phyloP scores from a whole-genome alignment of 1,139 yeast genomes.

The Komagataea norvegica region DNA sequence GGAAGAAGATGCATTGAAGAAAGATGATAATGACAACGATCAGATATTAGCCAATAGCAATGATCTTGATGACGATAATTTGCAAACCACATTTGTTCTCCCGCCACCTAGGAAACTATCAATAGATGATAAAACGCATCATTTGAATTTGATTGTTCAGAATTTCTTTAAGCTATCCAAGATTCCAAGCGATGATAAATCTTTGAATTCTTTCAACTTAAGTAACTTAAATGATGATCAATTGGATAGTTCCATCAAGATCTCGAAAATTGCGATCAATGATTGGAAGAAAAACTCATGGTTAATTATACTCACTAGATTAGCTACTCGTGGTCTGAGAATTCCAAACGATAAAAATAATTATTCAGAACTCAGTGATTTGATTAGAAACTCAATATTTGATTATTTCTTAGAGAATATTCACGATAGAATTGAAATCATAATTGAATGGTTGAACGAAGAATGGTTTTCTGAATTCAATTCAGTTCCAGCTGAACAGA shows the following conservation, averaged over 20 bases:
- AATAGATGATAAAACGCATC: constrained; percentile 48
- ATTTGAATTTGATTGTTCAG: constrained; percentile 45
- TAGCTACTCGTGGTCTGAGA: constrained; percentile 73
- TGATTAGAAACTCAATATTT: constrained; percentile 66
- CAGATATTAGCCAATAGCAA: constrained; percentile 15
- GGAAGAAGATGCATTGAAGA: constrained; percentile 25
- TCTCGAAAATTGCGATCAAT: constrained; percentile 51
- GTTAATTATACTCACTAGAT: constrained; percentile 68
- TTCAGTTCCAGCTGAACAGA: constrained; percentile 17
- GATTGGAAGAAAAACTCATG: constrained; percentile 73
- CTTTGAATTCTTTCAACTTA: constrained; percentile 15
- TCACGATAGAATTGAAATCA: constrained; percentile 64
- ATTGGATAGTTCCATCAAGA: constrained; percentile 31
- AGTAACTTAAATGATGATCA: constrained; percentile 11
- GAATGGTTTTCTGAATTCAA: constrained; percentile 81
- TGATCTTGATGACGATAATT: constrained; percentile 34
- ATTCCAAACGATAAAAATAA: constrained; percentile 26
- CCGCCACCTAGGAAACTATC: constrained; percentile 54
- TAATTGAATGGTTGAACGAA: constrained; percentile 93
- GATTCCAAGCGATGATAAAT: constrained; percentile 14
- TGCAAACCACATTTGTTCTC: constrained; percentile 46
- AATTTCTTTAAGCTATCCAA: constrained; percentile 46
- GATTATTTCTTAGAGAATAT: constrained; percentile 72
- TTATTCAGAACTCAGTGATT: constrained; percentile 42
- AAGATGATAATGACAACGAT: constrained; percentile 29